Evolutionary conservation across 176 grass and related monocot genomes (phyloP), one percentile per base, ranked within the genome.

Genomic region (Avena insularis): DNA sequence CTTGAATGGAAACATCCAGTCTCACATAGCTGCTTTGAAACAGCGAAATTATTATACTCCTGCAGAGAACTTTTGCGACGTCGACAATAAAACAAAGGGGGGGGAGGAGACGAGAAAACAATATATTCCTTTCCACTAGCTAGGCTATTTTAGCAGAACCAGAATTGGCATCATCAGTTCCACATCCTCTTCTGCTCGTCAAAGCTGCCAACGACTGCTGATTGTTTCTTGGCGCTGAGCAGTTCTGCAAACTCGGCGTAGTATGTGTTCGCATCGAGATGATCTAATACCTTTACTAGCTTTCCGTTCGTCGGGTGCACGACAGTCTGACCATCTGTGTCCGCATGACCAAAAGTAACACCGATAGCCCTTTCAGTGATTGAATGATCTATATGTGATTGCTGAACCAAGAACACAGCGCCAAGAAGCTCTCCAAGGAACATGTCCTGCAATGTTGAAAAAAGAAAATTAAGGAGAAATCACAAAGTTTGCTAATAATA

Each of bases 391-490:
- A 93, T 71, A 82, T 91, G 92, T 4, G 80, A 76, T 15, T 91
- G 79, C 27, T 93, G 79, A 43, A 87, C 81, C 69, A 95, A 93
- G 77, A 89, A 92, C 46, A 89, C 86, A 0, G 91, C 86, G 20
- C 91, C 91, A 63, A 95, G 86, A 54, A 93, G 29, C 75, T 95
- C 93, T 3, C 93, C 93, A 13, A 90, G 59, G 84, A 93, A 95
- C 77, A 91, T 95, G 21, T 93, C 93, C 93, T 95, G 86, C 35
- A 20, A 78, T 53, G 31, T 61, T 62, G 19, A 46, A 9, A 48
- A 35, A 77, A 4, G 21, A 49, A 15, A 51, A 74, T 21, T 23
- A 36, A 75, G 23, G 21, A 60, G 10, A 31, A 47, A 29, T 43
- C 31, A 8, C 17, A 78, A 78, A 54, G 19, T 12, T 13, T 85